These are phyloP conservation scores for Lophiostoma macrostomum DNA, from an alignment of 495 filamentous ascomycete genomes.

Conservation along the genomic window DNA sequence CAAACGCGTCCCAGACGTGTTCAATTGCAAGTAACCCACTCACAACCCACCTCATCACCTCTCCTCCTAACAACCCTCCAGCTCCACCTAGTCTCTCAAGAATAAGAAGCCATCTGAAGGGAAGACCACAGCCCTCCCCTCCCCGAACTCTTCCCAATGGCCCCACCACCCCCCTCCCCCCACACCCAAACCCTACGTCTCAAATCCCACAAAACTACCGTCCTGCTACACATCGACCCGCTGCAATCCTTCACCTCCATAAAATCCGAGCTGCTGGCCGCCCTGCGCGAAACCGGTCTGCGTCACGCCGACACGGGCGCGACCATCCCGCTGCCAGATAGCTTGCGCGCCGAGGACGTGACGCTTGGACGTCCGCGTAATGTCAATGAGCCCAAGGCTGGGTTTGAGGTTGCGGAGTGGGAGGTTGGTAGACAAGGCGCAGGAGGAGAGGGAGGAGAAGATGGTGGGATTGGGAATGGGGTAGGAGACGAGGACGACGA, in stretches of 20 bases:
- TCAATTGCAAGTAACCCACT: no score
- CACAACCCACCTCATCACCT: no score
- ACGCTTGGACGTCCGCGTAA: constrained; percentile 56
- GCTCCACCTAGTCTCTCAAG: no score
- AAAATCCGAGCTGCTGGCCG: constrained; percentile 62
- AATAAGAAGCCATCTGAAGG: no score
- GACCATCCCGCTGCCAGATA: constrained; percentile 45
- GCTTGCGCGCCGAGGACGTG: constrained; percentile 48
- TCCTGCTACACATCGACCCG: constrained; percentile 67
- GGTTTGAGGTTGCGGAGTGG: constrained; percentile 52
- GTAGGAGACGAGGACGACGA: no score
- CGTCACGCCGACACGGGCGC: neutral
- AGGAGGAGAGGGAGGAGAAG: constrained; percentile 1
- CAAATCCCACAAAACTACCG: constrained; percentile 74
- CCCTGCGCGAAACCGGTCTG: constrained; percentile 45
- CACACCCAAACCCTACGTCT: constrained; percentile 65
- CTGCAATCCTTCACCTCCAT: constrained; percentile 58
- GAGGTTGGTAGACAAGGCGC: constrained; percentile 12
- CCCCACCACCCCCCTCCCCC: constrained; percentile 38
- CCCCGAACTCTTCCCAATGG: constrained; percentile 27
- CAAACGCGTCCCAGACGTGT: no score
- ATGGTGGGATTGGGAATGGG: constrained; percentile 32
- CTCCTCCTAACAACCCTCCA: no score
- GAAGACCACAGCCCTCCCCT: no score
- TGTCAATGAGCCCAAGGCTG: constrained; percentile 53